Base-by-base conservation (phyloP, 495 filamentous ascomycete genomes). In the Podospora tetraspora region DNA sequence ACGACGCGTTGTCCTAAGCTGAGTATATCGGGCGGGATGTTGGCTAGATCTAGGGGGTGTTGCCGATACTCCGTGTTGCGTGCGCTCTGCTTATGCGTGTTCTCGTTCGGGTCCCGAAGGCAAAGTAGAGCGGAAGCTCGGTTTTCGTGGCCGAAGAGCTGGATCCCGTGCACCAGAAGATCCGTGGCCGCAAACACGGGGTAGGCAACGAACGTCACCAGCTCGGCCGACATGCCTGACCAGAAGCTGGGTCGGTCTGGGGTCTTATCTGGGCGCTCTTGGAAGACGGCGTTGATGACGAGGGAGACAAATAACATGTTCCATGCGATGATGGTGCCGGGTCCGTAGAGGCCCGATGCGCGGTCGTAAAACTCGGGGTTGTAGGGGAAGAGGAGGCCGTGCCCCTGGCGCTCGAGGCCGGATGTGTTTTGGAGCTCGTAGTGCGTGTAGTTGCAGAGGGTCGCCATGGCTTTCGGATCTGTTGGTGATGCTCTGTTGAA, bases 151-250 rank as follows among this genome's bases (percentile, higher is more conserved):
- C 16, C 22, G 37, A 59, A 2, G 10, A 57, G 34, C 10, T 25
- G 5, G 1, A 59, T 29, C 24, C 13, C 52, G 1, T 30, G 63
- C 3, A 65, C 43, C 32, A 58, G 6, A 1, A 58, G 23, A 11
- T 65, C 43, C 0, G 63, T 65, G 10, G 63, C 63, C 12, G 63
- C 63, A 23, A 65, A 65, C 11, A 65, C n/a, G 52, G 63, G 63
- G 52, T 59, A 65, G 10, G 63, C 63, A 10, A 65, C 63, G 13
- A 65, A 52, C 0, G 63, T 34, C 16, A 65, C 22, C 13, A 65
- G 52, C 12, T 65, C 63, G 37, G 9, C 43, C 0, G 63, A 65
- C 22, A 65, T 58, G 43, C 52, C 61, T 34, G 61, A 19, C 61
- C 24, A 27, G 9, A 22, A 52, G 43, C 9, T n/a, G 16, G 16